Conservation (phyloP, 192 early-diverging fungal species). For the Spinellus fusiger region DNA sequence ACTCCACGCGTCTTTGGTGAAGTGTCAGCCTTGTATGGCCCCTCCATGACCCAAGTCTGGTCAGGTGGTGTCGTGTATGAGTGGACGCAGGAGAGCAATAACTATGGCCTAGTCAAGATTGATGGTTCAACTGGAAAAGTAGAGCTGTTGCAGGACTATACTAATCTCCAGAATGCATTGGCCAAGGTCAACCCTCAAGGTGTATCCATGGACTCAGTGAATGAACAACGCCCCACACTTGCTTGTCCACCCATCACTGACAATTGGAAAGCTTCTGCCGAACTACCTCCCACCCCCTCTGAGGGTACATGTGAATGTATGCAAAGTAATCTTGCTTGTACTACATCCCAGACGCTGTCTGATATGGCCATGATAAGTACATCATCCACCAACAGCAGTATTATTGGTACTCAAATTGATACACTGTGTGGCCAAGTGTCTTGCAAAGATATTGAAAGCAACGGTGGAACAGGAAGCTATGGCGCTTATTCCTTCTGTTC, state of each 20-base stretch:
- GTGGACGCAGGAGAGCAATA: conserved; percentile 69
- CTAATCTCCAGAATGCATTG: conserved; percentile 52
- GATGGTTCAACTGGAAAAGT: conserved; percentile 34
- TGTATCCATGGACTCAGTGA: conserved; percentile 52
- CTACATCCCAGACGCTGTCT: conserved; percentile 31
- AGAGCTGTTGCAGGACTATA: conserved; percentile 50
- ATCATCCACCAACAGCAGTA: conserved; percentile 22
- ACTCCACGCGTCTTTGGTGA: conserved; percentile 64
- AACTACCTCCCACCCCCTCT: conserved; percentile 59
- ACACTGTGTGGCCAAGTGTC: conserved; percentile 36
- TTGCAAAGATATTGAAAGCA: conserved; percentile 41
- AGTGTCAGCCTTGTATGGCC: conserved; percentile 59
- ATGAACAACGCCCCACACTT: conserved; percentile 31
- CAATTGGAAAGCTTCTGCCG: conserved; percentile 50
- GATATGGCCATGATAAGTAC: conserved; percentile 13
- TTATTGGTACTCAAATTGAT: conserved; percentile 33
- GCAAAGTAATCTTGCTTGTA: conserved; percentile 50
- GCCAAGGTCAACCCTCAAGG: conserved; percentile 46
- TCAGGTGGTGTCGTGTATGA: conserved; percentile 75
- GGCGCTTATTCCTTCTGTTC: conserved; percentile 44
- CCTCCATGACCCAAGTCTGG: conserved; percentile 58
- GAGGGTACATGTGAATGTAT: conserved; percentile 60
- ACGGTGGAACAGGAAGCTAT: conserved; percentile 38
- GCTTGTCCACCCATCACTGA: conserved; percentile 37
- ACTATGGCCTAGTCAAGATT: conserved; percentile 66